These are phyloP conservation scores for Trichoderma erinaceum DNA, from an alignment of 495 filamentous ascomycete species.

Conservation along the genomic window DNA sequence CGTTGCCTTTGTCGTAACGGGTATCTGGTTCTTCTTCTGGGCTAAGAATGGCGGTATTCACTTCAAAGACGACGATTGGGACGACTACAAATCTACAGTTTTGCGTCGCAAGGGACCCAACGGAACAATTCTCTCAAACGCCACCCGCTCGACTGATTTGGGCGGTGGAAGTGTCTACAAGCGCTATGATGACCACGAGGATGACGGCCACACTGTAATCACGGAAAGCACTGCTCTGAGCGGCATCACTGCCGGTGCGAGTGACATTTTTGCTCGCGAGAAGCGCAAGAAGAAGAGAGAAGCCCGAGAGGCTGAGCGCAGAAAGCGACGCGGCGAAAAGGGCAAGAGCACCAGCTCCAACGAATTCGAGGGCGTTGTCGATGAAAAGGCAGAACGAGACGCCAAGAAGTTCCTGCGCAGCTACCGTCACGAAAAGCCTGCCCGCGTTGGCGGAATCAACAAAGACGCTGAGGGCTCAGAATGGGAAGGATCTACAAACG, in stretches of 20 bases:
- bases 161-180: conserved; percentile 73
- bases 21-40: conserved; percentile 98
- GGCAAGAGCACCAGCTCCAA: conserved; percentile 19
- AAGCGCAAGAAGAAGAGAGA: conserved; percentile 44
- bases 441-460: conserved; percentile 81
- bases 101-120: conserved; percentile 87
- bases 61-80: conserved; percentile 83
- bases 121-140: conserved; percentile 71
- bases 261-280: conserved; percentile 42
- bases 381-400: conserved; percentile 61
- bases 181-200: conserved; percentile 54
- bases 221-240: conserved; percentile 26
- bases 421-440: conserved; percentile 79
- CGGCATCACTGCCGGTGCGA: conserved; percentile 42
- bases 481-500: conserved; percentile 58
- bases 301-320: conserved; percentile 40
- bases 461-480: conserved; percentile 65
- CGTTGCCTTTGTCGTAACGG: conserved; percentile 63
- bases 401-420: conserved; percentile 53
- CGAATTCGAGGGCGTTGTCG: conserved; percentile 36
- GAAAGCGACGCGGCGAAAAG: conserved; percentile 32
- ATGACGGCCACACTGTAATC: conserved; percentile 48
- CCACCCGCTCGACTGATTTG: conserved; percentile 71
- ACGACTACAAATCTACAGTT: conserved; percentile 96
- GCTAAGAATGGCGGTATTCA: conserved; percentile 91